Conservation (phyloP, 768 basidiomycete species). For the Basidioascus undulatus region DNA sequence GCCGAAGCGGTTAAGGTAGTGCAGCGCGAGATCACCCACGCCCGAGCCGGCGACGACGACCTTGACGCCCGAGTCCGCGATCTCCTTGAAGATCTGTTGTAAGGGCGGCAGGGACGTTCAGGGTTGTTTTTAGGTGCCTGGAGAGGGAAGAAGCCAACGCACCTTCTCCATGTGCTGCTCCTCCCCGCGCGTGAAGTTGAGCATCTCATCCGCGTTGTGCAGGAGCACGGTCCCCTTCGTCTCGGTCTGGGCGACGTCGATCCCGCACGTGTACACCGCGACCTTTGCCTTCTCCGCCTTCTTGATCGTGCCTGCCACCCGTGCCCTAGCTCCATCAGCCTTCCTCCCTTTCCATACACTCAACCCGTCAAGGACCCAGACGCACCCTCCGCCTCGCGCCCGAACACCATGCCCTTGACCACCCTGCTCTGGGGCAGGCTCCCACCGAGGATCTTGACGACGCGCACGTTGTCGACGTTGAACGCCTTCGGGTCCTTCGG, state of each 20-base stretch:
- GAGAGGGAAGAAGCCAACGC: not conserved
- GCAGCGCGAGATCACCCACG: conserved; percentile 83
- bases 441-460: conserved; percentile 97
- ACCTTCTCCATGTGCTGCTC: conserved; percentile 86
- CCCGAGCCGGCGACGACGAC: conserved; percentile 80
- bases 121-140: not conserved
- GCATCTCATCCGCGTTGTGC: conserved; percentile 84
- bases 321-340: not conserved
- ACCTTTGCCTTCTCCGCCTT: conserved; percentile 72
- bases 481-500: conserved; percentile 45
- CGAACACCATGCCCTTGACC: conserved; percentile 94
- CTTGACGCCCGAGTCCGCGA: conserved; percentile 82
- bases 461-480: conserved; percentile 93
- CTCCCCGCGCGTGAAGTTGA: conserved; percentile 88
- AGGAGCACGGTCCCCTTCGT: conserved; percentile 96
- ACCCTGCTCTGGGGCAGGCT: conserved; percentile 62
- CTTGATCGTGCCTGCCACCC: conserved; percentile 41
- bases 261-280: conserved; percentile 74
- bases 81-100: conserved; percentile 74
- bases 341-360: too few relatives aligned
- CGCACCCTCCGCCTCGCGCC: conserved; percentile 76
- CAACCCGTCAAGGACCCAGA: not conserved
- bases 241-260: conserved; percentile 90
- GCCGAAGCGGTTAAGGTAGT: conserved; percentile 80
- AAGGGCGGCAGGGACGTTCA: not conserved